Evolutionary conservation across 495 filamentous ascomycete genomes (phyloP).

Genomic region (Aspergillus mulundensis): DNA sequence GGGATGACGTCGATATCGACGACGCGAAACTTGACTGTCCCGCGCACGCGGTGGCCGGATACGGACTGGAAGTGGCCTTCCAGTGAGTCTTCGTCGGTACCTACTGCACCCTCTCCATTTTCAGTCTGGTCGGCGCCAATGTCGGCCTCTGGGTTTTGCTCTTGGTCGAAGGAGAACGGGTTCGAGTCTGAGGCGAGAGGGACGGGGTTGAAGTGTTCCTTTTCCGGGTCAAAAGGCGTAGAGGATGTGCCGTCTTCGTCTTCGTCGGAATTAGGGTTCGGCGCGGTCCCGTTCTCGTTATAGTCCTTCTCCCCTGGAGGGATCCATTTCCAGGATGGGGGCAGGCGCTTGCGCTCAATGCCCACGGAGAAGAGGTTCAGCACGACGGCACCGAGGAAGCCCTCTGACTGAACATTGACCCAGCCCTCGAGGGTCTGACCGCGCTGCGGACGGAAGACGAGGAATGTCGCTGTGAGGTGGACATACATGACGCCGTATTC

Average conservation of each 20-base stretch:
- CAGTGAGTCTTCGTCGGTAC: conserved; percentile 3
- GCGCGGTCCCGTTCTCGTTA: background rate
- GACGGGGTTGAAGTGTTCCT: conserved; percentile 42
- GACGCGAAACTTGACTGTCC: conserved; percentile 58
- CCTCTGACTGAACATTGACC: conserved; percentile 69
- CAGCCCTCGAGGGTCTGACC: conserved; percentile 58
- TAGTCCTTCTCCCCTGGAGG: conserved; percentile 36
- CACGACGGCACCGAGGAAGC: conserved; percentile 65
- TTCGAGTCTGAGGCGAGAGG: conserved; percentile 31
- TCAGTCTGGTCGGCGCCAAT: conserved; percentile 23
- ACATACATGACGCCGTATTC: conserved; percentile 66
- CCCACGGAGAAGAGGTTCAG: conserved; percentile 74
- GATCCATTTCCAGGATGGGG: conserved; percentile 63
- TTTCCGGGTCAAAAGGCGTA: conserved; percentile 34
- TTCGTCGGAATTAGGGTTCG: conserved; percentile 16
- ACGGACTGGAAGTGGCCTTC: conserved; percentile 60
- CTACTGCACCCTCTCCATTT: conserved; percentile 23
- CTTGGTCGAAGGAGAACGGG: conserved; percentile 23
- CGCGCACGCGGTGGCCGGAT: conserved; percentile 58
- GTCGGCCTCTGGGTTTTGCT: conserved; percentile 20
- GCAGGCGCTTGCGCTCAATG: conserved; percentile 62
- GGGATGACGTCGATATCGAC: conserved; percentile 58
- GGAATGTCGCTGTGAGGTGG: conserved; percentile 70
- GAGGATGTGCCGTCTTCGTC: conserved; percentile 28
- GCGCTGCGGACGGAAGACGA: conserved; percentile 61